Percentiles rank a stretch among this genome's conserved stretches.
Conservation (phyloP, 164 flowering plant genomes). For the Magnolia kwangsiensis region DNA sequence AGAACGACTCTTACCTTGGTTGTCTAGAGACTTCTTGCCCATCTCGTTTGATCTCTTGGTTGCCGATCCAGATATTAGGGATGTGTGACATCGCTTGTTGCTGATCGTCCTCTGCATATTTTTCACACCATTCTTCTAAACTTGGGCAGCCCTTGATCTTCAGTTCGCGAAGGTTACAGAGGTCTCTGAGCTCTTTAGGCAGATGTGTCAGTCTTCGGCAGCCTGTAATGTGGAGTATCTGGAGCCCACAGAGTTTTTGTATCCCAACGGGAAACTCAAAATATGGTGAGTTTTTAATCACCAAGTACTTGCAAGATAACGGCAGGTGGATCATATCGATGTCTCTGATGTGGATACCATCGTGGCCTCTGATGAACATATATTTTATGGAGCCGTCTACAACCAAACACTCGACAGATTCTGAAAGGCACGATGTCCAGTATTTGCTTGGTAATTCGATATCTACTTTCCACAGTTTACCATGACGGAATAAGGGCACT, state of each 20-base stretch:
- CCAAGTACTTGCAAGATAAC: not conserved
- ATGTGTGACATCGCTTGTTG: not conserved
- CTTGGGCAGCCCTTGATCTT: not conserved
- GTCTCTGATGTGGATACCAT: too few species aligned
- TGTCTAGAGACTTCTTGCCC: too few species aligned
- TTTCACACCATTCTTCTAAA: not conserved
- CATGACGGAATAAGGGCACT: not conserved
- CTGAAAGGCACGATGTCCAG: not conserved
- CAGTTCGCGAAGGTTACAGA: conserved; percentile 9
- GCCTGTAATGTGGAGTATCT: not conserved
- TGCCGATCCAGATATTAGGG: not conserved
- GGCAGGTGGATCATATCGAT: not conserved
- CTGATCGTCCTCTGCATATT: too few species aligned
- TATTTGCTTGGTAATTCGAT: not conserved
- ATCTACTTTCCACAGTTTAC: not conserved
- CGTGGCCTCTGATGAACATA: too few species aligned
- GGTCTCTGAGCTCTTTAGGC: too few species aligned
- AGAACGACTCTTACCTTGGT: too few species aligned
- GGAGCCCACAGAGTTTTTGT: not conserved
- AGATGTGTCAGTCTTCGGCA: too few species aligned
- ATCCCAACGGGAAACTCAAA: not conserved
- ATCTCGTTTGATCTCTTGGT: not conserved
- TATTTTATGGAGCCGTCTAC: not conserved
- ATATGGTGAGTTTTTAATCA: not conserved
- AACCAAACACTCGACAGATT: not conserved